Evolutionary conservation across 108 stramenopile genomes (phyloP).

Genomic region (Cylindrotheca closterium): DNA sequence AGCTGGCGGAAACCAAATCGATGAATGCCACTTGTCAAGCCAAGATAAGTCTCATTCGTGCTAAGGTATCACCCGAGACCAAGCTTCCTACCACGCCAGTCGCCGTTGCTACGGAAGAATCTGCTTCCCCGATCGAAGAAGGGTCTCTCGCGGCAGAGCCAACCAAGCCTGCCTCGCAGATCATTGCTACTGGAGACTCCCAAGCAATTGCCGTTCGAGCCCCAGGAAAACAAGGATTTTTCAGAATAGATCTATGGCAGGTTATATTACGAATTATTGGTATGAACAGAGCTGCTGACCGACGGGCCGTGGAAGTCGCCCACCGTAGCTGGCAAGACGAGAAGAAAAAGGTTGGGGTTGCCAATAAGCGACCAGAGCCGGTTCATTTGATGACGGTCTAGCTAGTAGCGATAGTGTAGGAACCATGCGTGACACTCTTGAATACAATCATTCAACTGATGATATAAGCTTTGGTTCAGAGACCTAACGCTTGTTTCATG

Average conservation of each 20-base stretch:
- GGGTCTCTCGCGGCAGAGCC: background rate
- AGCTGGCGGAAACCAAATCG: constrained; percentile 44
- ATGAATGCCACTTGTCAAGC: constrained; percentile 53
- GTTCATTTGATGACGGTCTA: constrained; percentile 36
- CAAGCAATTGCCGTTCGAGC: constrained; percentile 30
- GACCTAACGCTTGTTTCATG: background rate
- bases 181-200: constrained; percentile 47
- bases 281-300: constrained; percentile 26
- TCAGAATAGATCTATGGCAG: constrained; percentile 50
- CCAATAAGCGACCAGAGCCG: background rate
- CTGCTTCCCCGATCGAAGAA: background rate
- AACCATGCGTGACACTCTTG: background rate
- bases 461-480: background rate
- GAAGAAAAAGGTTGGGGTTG: too few species aligned
- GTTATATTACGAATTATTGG: constrained; percentile 59
- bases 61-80: constrained; percentile 6
- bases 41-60: constrained; percentile 59
- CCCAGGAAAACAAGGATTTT: constrained; percentile 35
- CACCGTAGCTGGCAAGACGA: constrained; percentile 4
- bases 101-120: background rate
- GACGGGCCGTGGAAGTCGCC: constrained; percentile 16
- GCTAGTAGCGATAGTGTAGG: background rate
- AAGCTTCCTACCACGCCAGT: background rate
- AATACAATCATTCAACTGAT: too few species aligned
- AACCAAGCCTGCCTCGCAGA: constrained; percentile 22